Percentiles rank a stretch among this genome's conserved stretches.
phyloP scores from a whole-genome alignment of 768 basidiomycete species.

The Chlorophyllum brunneum region DNA sequence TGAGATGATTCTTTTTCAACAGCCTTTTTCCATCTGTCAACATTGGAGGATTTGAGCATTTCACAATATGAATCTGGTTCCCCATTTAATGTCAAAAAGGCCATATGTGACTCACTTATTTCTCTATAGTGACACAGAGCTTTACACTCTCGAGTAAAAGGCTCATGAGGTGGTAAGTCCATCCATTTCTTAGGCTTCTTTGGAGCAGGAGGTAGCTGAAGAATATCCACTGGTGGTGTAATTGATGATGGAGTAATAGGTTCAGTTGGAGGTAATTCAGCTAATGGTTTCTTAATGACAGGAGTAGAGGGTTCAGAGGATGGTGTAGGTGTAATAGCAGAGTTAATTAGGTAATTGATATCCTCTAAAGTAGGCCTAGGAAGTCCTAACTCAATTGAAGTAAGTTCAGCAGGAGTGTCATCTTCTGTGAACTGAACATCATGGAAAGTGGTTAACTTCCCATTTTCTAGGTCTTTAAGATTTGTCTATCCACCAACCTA shows the following conservation, averaged over 20 bases:
- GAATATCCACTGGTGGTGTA: not conserved
- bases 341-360: not conserved
- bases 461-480: not conserved
- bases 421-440: not conserved
- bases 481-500: not conserved
- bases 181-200: conserved; percentile 8
- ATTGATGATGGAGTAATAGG: no score
- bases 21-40: conserved; percentile 14
- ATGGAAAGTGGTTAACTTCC: not conserved
- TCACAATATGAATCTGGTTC: not conserved
- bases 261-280: no score
- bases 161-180: conserved; percentile 6
- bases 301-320: no score
- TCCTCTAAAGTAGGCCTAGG: not conserved
- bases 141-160: not conserved
- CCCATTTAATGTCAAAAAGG: not conserved
- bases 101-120: not conserved
- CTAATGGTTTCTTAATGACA: no score
- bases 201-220: not conserved
- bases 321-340: no score
- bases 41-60: not conserved
- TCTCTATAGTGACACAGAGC: not conserved
- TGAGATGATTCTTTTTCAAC: conserved; percentile 11
- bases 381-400: not conserved
- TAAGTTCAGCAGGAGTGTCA: not conserved